Evolutionary conservation across 768 basidiomycete species (phyloP).

Genomic region (Tricholoma hemisulphureum): DNA sequence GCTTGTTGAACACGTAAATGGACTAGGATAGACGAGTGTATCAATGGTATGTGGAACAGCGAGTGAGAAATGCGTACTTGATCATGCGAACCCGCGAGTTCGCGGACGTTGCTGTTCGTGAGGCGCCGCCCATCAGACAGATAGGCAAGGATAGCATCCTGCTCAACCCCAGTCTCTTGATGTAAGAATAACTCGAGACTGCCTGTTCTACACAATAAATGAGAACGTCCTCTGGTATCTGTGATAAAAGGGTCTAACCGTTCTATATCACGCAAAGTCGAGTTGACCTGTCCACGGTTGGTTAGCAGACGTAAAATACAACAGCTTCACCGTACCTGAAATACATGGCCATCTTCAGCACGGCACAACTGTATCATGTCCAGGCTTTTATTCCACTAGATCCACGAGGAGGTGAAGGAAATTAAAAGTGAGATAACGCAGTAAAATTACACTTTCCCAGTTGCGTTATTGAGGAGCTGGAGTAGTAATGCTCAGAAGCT

Average conservation of each 20-base stretch:
- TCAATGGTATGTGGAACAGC: neutral
- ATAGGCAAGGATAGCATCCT: slow-evolving; percentile 71
- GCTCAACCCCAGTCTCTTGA: slow-evolving; percentile 68
- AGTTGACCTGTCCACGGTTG: slow-evolving; percentile 47
- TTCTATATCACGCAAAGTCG: slow-evolving; percentile 74
- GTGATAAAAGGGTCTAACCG: slow-evolving; percentile 41
- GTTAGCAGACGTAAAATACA: neutral
- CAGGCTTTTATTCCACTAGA: neutral
- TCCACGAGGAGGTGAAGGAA: neutral
- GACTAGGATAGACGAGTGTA: slow-evolving; percentile 34
- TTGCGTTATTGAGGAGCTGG: no score
- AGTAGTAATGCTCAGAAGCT: neutral
- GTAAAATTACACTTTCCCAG: neutral
- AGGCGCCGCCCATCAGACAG: slow-evolving; percentile 77
- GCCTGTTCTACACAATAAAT: slow-evolving; percentile 44
- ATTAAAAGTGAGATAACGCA: neutral
- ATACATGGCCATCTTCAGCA: slow-evolving; percentile 62
- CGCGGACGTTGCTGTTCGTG: slow-evolving; percentile 68
- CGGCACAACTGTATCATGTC: slow-evolving; percentile 64
- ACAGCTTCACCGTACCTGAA: slow-evolving; percentile 40
- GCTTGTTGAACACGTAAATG: slow-evolving; percentile 83
- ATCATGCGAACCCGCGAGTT: slow-evolving; percentile 71
- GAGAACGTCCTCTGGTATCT: slow-evolving; percentile 3
- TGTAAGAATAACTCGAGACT: slow-evolving; percentile 72
- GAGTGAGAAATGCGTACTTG: slow-evolving; percentile 45